Percentiles rank a stretch among this genome's conserved stretches.
Evolutionary conservation across 805 yeast species (phyloP).

Genomic region (Teunomyces lycoperdinae): DNA sequence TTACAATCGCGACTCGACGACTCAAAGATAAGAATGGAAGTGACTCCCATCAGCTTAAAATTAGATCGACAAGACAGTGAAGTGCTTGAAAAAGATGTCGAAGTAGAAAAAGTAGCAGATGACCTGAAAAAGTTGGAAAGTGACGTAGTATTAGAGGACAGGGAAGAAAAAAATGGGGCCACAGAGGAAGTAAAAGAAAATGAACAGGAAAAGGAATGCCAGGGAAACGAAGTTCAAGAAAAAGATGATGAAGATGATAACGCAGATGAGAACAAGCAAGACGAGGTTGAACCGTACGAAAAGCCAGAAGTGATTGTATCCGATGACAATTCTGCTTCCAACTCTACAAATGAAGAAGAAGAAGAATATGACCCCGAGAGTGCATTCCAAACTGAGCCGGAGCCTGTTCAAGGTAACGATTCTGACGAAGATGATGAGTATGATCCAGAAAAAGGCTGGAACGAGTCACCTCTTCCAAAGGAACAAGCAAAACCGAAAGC

Average conservation of each 20-base stretch:
- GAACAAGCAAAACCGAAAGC: not conserved
- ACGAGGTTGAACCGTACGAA: not conserved
- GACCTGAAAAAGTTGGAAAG: not conserved
- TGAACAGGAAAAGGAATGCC: not conserved
- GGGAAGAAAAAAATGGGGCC: conserved; percentile 6
- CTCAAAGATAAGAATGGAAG: conserved; percentile 2
- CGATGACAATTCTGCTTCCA: not conserved
- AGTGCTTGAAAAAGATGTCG: too few relatives aligned
- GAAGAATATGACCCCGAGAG: conserved; percentile 30
- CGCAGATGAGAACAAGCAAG: not conserved
- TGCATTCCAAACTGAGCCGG: conserved; percentile 7
- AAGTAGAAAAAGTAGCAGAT: not conserved
- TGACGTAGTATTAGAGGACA: not conserved
- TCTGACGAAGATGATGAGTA: conserved; percentile 10
- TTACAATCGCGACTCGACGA: not conserved
- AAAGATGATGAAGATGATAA: conserved; percentile 14
- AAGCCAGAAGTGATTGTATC: conserved; percentile 5
- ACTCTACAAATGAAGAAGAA: conserved; percentile 11
- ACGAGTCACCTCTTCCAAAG: not conserved
- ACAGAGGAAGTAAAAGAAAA: not conserved
- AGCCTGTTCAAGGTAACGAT: not conserved
- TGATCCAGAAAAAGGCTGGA: conserved; percentile 9
- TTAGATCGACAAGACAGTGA: not conserved
- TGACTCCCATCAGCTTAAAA: conserved; percentile 2
- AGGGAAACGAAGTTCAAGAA: not conserved